Base-by-base conservation (phyloP, 2,329 filamentous ascomycete species). In the Colletotrichum cuscutae region DNA sequence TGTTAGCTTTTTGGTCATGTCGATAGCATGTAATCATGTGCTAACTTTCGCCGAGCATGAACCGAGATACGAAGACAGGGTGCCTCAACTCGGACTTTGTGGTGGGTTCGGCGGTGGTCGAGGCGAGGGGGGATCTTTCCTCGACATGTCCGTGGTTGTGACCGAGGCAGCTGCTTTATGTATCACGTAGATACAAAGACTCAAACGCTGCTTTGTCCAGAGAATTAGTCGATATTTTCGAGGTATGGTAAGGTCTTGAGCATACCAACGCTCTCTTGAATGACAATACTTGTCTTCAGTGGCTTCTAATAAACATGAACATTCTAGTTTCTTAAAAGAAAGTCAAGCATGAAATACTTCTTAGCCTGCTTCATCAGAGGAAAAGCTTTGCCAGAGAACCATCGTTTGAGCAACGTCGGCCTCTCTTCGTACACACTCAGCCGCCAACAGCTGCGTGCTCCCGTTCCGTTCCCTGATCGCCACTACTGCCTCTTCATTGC, bases 91-190 rank as follows among this genome's bases (percentile, higher is more conserved):
- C 3, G 81, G 82, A 76, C 81, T 83, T 9, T 82, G 82, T 24
- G 82, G 82, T 9, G 82, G 82, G 54, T 81, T 81, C 19, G 82
- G 82, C 22, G 82, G 81, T 12, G 73, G 73, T 30, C 75, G 77
- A 69, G 82, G 82, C 22, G 80, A 81, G 26, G 82, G 82, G 22
- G 83, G 81, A 65, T 82, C 80, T 61, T 78, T 80, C 76, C 81
- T 79, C 24, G 81, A 82, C 76, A 78, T 80, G 42, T 78, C 63
- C 65, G 49, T 68, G 69, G n/a, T 26, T n/a, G 32, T 15, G n/a
- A n/a, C 19, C 22, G 1, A 35, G 3, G 22, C 3, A 22, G 30
- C 24, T 63, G n/a, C 24, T 68, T 30, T 24, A n/a, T 11, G n/a
- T 19, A 19, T 28, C 9, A 24, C 9, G 13, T 8, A 26, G 6